These are phyloP conservation scores for Exophiala sp. DNA, from an alignment of 2,329 filamentous ascomycete species.

Conservation along the genomic window DNA sequence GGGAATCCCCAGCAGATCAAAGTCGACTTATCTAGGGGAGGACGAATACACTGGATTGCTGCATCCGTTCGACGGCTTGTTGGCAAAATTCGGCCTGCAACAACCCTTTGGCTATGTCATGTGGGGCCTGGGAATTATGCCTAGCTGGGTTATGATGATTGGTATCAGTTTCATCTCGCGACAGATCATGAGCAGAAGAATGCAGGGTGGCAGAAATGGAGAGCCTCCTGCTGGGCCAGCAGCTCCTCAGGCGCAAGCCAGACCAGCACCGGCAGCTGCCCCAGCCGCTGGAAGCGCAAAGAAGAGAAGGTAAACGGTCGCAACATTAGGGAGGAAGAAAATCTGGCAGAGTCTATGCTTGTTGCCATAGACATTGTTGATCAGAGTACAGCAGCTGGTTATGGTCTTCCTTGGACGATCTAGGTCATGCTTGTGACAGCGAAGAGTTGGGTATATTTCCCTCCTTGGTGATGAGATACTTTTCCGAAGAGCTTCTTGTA, in stretches of 20 bases:
- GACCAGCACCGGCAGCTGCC: slow-evolving; percentile 10
- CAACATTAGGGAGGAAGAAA: background rate
- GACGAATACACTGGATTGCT: slow-evolving; percentile 55
- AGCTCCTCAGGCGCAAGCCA: slow-evolving; percentile 4
- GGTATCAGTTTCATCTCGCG: slow-evolving; percentile 59
- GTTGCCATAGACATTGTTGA: background rate
- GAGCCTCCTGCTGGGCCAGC: slow-evolving; percentile 1
- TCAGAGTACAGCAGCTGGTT: too few relatives aligned
- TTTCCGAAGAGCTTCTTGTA: background rate
- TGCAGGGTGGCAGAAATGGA: slow-evolving; percentile 4
- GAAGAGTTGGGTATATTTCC: background rate
- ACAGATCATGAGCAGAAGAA: slow-evolving; percentile 50
- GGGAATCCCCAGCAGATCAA: slow-evolving; percentile 47
- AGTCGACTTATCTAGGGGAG: slow-evolving; percentile 44
- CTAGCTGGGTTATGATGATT: slow-evolving; percentile 64
- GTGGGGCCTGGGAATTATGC: slow-evolving; percentile 55
- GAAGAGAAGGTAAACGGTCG: slow-evolving; percentile 22
- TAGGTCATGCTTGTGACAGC: background rate
- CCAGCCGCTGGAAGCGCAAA: slow-evolving; percentile 16
- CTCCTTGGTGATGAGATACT: background rate
- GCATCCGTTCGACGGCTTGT: slow-evolving; percentile 59
- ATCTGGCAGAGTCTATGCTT: background rate
- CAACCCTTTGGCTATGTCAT: slow-evolving; percentile 56
- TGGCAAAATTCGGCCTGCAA: slow-evolving; percentile 53
- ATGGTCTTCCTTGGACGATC: background rate